Base-by-base conservation (phyloP, 75 land plant genomes). In the Ceratopteris richardii region DNA sequence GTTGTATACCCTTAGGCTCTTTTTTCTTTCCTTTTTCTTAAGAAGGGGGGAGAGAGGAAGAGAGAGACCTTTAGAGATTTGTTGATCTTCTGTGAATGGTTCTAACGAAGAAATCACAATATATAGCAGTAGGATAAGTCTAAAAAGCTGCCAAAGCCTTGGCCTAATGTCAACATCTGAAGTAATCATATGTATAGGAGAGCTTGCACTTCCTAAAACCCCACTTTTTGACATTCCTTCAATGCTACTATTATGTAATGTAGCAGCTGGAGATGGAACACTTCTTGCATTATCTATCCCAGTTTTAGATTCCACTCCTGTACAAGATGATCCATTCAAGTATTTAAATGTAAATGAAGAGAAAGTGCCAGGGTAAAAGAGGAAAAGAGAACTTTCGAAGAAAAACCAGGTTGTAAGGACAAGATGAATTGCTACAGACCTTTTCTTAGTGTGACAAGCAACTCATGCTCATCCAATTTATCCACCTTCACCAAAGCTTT, bases 131-230 rank as follows among this genome's bases (percentile, higher is more conserved):
- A 85, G 96, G 55, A 94, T 43, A 47, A 83, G 62, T 39, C 96
- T 84, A 51, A 94, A 58, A 18, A 96, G 86, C 41, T 91, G 90
- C 98, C 98, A 94, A n/a, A 90, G 42, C 65, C 89, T 96, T 42
- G 78, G 91, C 63, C 82, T 94, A 27, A 94, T 81, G 2, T 83
- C 84, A 43, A 87, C 87, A 67, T 89, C 96, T 1, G 91, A 68
- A 55, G 85, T 66, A 36, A 94, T 91, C 96, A 94, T 94, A 61
- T 94, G 98, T 19, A 94, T 81, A 48, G 98, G 98, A 57, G 98
- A 75, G 66, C 50, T 75, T 40, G 91, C 52, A 48, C 97, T 83
- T 46, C 98, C 98, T 36, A 89, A 76, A 37, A 81, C 39, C 42
- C 88, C 96, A 29, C 89, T 91, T 63, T 94, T 88, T n/a, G 91